Base-by-base conservation (phyloP, 129 eudicot genomes). In the Silybum marianum region DNA sequence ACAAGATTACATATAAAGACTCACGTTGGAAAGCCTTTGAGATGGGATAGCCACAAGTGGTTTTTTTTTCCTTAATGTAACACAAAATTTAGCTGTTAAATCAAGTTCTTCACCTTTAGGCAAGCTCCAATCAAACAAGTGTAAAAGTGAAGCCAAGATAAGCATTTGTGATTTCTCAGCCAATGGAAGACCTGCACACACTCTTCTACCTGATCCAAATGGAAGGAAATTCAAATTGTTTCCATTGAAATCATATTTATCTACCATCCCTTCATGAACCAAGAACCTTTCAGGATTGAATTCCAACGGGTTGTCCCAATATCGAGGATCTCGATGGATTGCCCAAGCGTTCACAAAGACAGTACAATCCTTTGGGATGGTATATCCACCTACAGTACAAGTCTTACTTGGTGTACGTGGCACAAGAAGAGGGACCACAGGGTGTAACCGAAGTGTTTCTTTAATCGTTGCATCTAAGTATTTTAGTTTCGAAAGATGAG, bases 131-230 rank as follows among this genome's bases (percentile, higher is more conserved):
- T 63, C 2, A 5, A 77, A 77, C 14, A 72, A 77, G 72, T 77
- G 80, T 34, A 77, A 77, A n/a, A 71, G 48, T 2, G 69, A 48
- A 44, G 75, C 69, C 73, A 67, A 67, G 9, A 67, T 42, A 25
- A 7, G 14, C 8, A 16, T 51, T 18, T 51, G 63, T 26, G 18
- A 7, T 68, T 39, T 78, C 24, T 42, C 42, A 5, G n/a, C 73
- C 44, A 40, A 40, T 1, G 58, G 63, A 51, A 51, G 1, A 67
- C 72, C 28, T 21, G 7, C 6, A 26, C 30, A 21, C 28, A 67
- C 13, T 67, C 72, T 21, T 79, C 82, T 69, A 26, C 82, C 82
- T 1, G 76, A 79, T 10, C 82, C 82, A 79, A 79, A 79, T 5
- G 76, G 82, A 12, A 79, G 42, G 32, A 44, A 79, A 0, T 28